Base-by-base conservation (phyloP, 2,329 filamentous ascomycete species). In the Plenodomus biglobosus region DNA sequence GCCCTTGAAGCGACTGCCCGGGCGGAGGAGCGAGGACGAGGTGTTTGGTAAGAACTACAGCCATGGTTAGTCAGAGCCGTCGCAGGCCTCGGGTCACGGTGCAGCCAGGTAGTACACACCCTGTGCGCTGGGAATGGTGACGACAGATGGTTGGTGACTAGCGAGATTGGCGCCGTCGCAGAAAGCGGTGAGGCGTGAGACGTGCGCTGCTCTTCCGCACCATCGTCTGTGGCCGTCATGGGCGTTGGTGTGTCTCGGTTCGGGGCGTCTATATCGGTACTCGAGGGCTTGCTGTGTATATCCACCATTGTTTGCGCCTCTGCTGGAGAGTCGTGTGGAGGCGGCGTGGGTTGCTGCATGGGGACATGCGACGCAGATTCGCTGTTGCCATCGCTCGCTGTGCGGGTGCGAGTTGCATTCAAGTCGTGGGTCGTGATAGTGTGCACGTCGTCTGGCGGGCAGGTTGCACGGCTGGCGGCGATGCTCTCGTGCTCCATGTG, bases 1-100 rank as follows among this genome's bases (percentile, higher is more conserved):
- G 48, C 94, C 94, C 50, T 83, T 82, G 67, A 96, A 99, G 62
- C 84, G 88, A 73, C 90, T 96, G 16, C 92, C 92, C 2, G 92
- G 84, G 38, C 90, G 87, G 46, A 99, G 78, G 70, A 86, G 95
- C 0, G 90, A 94, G 0, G 90, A 96, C 1, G 90, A 86, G n/a
- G 88, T 85, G 45, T 85, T 85, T 2, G 91, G 87, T 48, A 88
- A 80, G 56, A 87, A 80, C 87, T 92, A 59, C 24, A 24, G 41
- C 22, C 15, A 11, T 21, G 5, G 44, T 71, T 42, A 71, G 63
- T 48, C 42, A 48, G 40, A 32, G 15, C 16, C 20, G 22, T 38
- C 27, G n/a, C n/a, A 21, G 41, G 34, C 47, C 39, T 22, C 19
- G 8, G 16, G 30, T 18, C 8, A 42, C 37, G 40, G 39, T 30